Evolutionary conservation across 1,284 basidiomycete species (phyloP).

Genomic region (Microbotryum violaceum): DNA sequence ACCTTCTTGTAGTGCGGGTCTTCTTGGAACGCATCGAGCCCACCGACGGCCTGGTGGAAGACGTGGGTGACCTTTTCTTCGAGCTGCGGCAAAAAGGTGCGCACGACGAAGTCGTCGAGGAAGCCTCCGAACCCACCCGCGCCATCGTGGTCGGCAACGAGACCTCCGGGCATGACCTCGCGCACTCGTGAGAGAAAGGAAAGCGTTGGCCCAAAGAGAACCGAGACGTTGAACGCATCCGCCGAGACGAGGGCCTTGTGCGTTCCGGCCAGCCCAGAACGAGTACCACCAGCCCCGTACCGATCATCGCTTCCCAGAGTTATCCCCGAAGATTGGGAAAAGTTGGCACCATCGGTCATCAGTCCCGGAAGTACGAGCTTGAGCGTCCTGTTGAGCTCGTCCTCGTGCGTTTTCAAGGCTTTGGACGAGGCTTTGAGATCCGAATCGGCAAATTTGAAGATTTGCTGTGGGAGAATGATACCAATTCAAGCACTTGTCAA

Average conservation of each 20-base stretch:
- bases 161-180: conserved; percentile 63
- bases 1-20: conserved; percentile 58
- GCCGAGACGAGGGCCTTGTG: conserved; percentile 81
- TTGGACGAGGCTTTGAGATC: conserved; percentile 64
- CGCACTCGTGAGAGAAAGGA: conserved; percentile 67
- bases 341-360: conserved; percentile 21
- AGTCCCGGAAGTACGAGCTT: conserved; percentile 90
- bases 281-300: neutral
- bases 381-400: conserved; percentile 73
- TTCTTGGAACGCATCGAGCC: conserved; percentile 73
- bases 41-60: conserved; percentile 76
- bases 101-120: conserved; percentile 88
- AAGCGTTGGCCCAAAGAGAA: conserved; percentile 87
- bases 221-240: conserved; percentile 89
- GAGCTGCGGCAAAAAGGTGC: conserved; percentile 85
- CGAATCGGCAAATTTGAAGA: conserved; percentile 86
- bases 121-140: conserved; percentile 59
- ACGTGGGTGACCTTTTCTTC: conserved; percentile 87
- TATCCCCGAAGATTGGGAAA: conserved; percentile 12
- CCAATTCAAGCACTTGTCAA: neutral
- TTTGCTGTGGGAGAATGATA: conserved; percentile 48
- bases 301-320: conserved; percentile 3
- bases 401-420: conserved; percentile 67
- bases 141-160: conserved; percentile 53
- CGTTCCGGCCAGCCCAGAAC: conserved; percentile 54